These are phyloP conservation scores for Phragmites australis DNA, from an alignment of 176 grass and related monocot genomes.

Conservation along the genomic window DNA sequence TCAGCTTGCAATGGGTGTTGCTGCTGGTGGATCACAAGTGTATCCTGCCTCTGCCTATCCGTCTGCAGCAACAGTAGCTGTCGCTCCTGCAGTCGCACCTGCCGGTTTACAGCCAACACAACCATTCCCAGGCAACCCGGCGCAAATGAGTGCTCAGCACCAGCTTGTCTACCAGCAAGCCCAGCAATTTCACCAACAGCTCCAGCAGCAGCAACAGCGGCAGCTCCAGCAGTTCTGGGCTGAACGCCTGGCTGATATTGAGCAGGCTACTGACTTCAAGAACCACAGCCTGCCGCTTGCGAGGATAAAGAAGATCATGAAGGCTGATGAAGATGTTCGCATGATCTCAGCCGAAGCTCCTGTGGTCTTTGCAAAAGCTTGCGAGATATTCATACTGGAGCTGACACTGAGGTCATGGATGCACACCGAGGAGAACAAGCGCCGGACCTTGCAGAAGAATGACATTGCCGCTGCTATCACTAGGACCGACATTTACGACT, in stretches of 20 bases:
- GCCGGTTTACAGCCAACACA: conserved; percentile 21
- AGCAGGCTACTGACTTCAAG: conserved; percentile 53
- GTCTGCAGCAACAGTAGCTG: conserved; percentile 19
- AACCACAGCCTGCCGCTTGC: conserved; percentile 60
- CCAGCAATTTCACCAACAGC: conserved; percentile 58
- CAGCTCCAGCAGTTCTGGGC: conserved; percentile 61
- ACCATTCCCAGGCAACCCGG: conserved; percentile 27
- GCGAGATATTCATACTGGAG: conserved; percentile 62
- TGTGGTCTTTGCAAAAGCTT: conserved; percentile 56
- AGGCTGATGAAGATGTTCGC: conserved; percentile 53
- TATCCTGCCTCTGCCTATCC: conserved; percentile 44
- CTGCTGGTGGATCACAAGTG: conserved; percentile 50
- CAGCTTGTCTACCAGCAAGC: conserved; percentile 60
- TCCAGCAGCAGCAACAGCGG: conserved; percentile 53
- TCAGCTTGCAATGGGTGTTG: conserved; percentile 41
- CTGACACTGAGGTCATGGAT: conserved; percentile 68
- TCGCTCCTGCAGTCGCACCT: conserved; percentile 12
- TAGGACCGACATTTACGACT: conserved; percentile 65
- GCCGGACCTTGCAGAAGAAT: conserved; percentile 57
- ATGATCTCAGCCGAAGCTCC: conserved; percentile 71
- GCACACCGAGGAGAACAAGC: conserved; percentile 67
- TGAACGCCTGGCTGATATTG: conserved; percentile 53
- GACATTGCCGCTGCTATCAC: conserved; percentile 54
- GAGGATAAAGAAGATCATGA: conserved; percentile 76
- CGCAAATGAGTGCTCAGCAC: conserved; percentile 45